A percentile compares a stretch with the other conserved stretches of the same genome.
phyloP scores from a whole-genome alignment of 2,329 filamentous ascomycete genomes.

The Pseudovirgaria hyperparasitica region DNA sequence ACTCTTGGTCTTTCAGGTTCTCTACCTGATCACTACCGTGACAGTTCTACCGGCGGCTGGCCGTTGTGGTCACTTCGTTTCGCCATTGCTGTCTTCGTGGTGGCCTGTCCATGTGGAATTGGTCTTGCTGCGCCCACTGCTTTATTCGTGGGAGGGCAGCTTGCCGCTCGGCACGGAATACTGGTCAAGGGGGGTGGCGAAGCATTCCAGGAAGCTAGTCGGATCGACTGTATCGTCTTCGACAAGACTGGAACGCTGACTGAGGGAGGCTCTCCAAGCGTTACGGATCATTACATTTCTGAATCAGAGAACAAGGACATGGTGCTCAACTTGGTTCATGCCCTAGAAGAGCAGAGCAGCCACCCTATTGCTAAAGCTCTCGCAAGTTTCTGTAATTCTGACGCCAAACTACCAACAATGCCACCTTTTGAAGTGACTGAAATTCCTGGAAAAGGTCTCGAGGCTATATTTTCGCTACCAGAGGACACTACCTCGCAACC shows the following conservation, averaged over 20 bases:
- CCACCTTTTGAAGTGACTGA: conserved; percentile 41
- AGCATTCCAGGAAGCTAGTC: conserved; percentile 74
- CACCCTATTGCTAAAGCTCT: conserved; percentile 65
- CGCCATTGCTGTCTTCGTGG: conserved; percentile 76
- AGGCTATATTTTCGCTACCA: conserved; percentile 36
- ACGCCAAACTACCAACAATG: conserved; percentile 5
- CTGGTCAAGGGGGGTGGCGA: conserved; percentile 75
- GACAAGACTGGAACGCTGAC: conserved; percentile 84
- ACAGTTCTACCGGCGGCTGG: conserved; percentile 47
- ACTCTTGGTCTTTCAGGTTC: conserved; percentile 45
- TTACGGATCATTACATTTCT: conserved; percentile 42
- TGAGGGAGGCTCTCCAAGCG: conserved; percentile 54
- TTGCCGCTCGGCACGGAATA: conserved; percentile 69
- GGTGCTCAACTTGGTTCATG: conserved; percentile 43
- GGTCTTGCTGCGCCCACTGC: conserved; percentile 78
- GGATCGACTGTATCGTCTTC: conserved; percentile 67
- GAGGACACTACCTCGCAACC: conserved; percentile 11
- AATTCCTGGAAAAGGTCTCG: conserved; percentile 58
- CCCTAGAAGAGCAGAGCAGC: conserved; percentile 57
- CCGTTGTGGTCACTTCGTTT: conserved; percentile 66
- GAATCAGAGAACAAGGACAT: conserved; percentile 17
- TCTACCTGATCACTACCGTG: conserved; percentile 45
- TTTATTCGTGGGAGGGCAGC: conserved; percentile 66
- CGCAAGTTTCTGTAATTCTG: conserved; percentile 44
- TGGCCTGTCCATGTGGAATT: conserved; percentile 75